Conservation (phyloP, 75 land plant genomes). For the Chamaecyparis obtusa region DNA sequence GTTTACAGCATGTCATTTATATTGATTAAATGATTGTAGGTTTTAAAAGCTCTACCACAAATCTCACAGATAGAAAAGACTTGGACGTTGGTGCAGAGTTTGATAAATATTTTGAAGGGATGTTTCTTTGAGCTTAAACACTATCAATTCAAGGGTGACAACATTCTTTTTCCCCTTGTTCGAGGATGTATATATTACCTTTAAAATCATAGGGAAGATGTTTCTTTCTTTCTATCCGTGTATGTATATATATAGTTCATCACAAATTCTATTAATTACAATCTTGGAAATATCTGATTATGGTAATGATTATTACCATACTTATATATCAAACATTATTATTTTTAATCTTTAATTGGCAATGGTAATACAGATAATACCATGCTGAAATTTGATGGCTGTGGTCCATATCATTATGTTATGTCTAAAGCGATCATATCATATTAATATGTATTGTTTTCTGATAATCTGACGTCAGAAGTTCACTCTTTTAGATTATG, state of each 20-base stretch:
- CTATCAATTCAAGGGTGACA: neutral
- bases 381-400: too few species aligned
- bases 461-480: neutral
- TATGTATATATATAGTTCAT: neutral
- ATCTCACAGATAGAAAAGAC: neutral
- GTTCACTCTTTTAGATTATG: neutral
- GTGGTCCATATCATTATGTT: neutral
- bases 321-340: neutral
- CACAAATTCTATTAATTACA: too few species aligned
- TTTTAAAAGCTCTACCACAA: neutral
- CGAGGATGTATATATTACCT: neutral
- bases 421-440: neutral
- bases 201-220: too few species aligned
- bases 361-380: too few species aligned
- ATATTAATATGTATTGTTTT: neutral
- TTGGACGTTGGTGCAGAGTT: neutral
- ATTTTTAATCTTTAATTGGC: neutral
- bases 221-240: neutral
- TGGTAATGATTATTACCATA: neutral
- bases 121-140: neutral
- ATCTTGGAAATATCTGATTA: too few species aligned
- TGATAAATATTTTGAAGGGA: neutral
- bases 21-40: neutral
- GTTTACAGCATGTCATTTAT: neutral
- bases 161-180: neutral